A percentile compares a stretch with the other conserved stretches of the same genome.
phyloP scores from a whole-genome alignment of 768 basidiomycete species.

The Tylopilus vinaceipallidus region DNA sequence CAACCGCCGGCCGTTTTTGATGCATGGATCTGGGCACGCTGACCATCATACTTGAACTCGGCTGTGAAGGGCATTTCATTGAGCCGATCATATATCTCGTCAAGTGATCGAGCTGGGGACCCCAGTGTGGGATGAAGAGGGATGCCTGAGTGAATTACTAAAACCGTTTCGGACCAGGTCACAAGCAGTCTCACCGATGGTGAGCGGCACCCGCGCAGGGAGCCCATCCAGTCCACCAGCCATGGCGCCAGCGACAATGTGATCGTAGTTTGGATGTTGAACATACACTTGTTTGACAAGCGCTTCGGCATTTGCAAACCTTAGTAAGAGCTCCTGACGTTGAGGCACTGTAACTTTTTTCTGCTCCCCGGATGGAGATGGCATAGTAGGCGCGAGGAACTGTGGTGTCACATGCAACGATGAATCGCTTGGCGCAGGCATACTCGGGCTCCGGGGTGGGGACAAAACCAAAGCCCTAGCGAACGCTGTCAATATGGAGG shows the following conservation, averaged over 20 bases:
- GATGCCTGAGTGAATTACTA: constrained; percentile 48
- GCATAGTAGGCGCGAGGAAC: constrained; percentile 18
- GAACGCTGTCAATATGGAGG: constrained; percentile 76
- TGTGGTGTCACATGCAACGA: constrained; percentile 27
- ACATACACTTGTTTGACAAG: constrained; percentile 72
- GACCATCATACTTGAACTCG: constrained; percentile 92
- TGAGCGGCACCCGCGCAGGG: constrained; percentile 57
- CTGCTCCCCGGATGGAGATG: constrained; percentile 21
- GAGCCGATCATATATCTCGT: constrained; percentile 77
- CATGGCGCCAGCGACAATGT: constrained; percentile 62
- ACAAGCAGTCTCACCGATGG: constrained; percentile 54
- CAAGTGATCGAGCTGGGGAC: constrained; percentile 78
- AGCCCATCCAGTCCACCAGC: constrained; percentile 61
- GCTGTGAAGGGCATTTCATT: constrained; percentile 68
- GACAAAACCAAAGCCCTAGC: constrained; percentile 75
- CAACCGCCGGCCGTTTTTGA: constrained; percentile 25
- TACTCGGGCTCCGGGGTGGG: constrained; percentile 32
- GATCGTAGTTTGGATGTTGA: constrained; percentile 72
- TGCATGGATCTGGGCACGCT: constrained; percentile 80
- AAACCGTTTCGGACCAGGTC: constrained; percentile 6
- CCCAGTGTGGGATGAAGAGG: constrained; percentile 87
- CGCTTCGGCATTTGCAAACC: constrained; percentile 57
- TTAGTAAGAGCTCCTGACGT: constrained; percentile 37
- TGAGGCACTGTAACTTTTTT: constrained; percentile 31
- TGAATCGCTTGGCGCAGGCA: constrained; percentile 20